Evolutionary conservation across 2,329 filamentous ascomycete species (phyloP).

Genomic region (Diaporthe nobilis): DNA sequence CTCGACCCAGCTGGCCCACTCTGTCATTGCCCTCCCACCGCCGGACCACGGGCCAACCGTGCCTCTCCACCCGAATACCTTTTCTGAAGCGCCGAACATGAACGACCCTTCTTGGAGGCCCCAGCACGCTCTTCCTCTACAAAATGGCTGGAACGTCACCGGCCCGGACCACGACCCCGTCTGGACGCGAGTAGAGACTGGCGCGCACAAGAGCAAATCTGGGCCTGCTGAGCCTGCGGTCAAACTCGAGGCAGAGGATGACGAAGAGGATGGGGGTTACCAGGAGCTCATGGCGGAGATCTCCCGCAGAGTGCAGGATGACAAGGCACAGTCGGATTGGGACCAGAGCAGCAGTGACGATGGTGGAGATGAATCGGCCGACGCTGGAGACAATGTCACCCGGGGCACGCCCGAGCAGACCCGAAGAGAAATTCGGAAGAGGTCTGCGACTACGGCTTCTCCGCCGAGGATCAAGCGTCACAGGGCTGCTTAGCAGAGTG

Average conservation of each 20-base stretch:
- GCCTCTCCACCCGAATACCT: not conserved
- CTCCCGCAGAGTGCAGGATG: not conserved
- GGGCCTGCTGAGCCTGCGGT: not conserved
- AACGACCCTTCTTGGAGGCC: conserved; percentile 19
- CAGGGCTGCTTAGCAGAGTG: not conserved
- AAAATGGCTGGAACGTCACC: not conserved
- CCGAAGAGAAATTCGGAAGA: not conserved
- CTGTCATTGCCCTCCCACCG: conserved; percentile 14
- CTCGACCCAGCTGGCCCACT: conserved; percentile 7
- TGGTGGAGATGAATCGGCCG: not conserved
- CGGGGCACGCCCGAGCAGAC: not conserved
- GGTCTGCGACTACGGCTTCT: not conserved
- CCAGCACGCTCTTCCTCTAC: not conserved
- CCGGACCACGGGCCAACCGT: not conserved
- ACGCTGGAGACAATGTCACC: not conserved
- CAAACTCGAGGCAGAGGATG: not conserved
- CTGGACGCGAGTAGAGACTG: not conserved
- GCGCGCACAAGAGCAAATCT: not conserved
- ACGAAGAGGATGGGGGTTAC: conserved; percentile 1
- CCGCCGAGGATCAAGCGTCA: not conserved
- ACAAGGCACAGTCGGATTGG: conserved; percentile 7
- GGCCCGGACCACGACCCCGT: not conserved
- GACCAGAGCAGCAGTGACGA: not conserved
- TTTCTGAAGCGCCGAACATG: conserved; percentile 16
- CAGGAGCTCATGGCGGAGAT: conserved; percentile 23